Percentiles rank a stretch among this genome's conserved stretches.
Conservation (phyloP, 345 rosid genomes). For the Lepidium didymum region DNA sequence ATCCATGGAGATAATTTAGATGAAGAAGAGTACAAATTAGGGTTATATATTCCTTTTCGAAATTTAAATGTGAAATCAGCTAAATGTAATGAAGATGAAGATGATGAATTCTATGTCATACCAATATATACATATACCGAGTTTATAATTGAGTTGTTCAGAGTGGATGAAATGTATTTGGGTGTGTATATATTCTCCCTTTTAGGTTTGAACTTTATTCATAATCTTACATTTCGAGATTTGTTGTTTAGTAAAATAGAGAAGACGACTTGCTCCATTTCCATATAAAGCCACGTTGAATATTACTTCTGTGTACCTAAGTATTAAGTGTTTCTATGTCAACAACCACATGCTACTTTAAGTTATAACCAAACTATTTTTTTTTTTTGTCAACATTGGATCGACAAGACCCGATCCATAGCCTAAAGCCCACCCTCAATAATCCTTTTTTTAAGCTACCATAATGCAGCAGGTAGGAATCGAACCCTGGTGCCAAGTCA, state of each 20-base stretch:
- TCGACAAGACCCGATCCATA: no score
- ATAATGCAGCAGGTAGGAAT: no score
- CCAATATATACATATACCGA: background rate
- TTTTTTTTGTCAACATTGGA: no score
- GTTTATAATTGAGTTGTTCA: slow-evolving; percentile 19
- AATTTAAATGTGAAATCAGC: background rate
- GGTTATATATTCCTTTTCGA: background rate
- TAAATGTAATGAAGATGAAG: background rate
- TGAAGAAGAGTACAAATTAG: background rate
- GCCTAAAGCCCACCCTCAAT: no score
- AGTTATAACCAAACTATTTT: slow-evolving; percentile 19
- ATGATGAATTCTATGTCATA: slow-evolving; percentile 2
- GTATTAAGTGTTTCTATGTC: slow-evolving; percentile 1
- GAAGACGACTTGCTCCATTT: slow-evolving; percentile 30
- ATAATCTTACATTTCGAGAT: slow-evolving; percentile 1
- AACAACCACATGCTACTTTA: slow-evolving; percentile 2
- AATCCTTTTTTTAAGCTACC: no score
- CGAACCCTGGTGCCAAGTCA: no score
- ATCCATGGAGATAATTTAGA: slow-evolving; percentile 19
- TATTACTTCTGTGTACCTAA: background rate
- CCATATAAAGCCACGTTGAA: background rate
- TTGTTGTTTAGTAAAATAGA: background rate
- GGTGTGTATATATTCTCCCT: background rate
- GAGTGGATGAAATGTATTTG: slow-evolving; percentile 11
- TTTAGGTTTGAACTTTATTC: slow-evolving; percentile 5